Conservation (phyloP, 345 rosid genomes). For the Kernera saxatilis region DNA sequence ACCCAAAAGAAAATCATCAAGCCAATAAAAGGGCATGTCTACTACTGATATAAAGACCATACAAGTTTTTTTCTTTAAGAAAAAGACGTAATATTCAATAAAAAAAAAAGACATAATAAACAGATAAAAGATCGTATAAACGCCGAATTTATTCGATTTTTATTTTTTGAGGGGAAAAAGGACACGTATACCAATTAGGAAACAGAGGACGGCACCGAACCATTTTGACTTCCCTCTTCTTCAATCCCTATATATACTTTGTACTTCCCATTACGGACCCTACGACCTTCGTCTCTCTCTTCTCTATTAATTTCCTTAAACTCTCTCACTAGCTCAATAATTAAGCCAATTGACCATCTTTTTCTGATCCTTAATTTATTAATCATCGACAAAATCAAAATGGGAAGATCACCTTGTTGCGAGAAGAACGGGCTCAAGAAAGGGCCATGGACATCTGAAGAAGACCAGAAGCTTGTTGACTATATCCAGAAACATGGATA, state of each 20-base stretch:
- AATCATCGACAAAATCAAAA: conserved; percentile 11
- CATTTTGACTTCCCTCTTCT: conserved; percentile 49
- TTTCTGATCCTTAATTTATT: background rate
- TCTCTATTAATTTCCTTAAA: background rate
- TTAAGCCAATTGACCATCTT: background rate
- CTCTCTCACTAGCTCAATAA: background rate
- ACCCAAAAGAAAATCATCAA: background rate
- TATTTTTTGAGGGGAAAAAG: background rate
- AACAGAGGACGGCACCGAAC: conserved; percentile 89
- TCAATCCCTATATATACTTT: conserved; percentile 39
- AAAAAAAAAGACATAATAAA: background rate
- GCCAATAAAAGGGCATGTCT: background rate
- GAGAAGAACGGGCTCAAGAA: conserved; percentile 72
- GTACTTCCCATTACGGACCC: conserved; percentile 34
- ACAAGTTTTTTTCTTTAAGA: no score
- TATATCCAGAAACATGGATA: conserved; percentile 75
- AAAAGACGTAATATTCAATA: no score
- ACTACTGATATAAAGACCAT: background rate
- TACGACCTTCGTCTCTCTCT: conserved; percentile 26
- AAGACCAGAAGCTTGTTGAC: conserved; percentile 61
- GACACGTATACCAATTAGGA: conserved; percentile 54
- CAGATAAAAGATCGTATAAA: background rate
- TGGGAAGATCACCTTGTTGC: conserved; percentile 88
- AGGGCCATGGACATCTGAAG: conserved; percentile 93
- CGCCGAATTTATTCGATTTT: background rate